Evolutionary conservation across 176 grass and related monocot genomes (phyloP).

Genomic region (Aegilops speltoides): DNA sequence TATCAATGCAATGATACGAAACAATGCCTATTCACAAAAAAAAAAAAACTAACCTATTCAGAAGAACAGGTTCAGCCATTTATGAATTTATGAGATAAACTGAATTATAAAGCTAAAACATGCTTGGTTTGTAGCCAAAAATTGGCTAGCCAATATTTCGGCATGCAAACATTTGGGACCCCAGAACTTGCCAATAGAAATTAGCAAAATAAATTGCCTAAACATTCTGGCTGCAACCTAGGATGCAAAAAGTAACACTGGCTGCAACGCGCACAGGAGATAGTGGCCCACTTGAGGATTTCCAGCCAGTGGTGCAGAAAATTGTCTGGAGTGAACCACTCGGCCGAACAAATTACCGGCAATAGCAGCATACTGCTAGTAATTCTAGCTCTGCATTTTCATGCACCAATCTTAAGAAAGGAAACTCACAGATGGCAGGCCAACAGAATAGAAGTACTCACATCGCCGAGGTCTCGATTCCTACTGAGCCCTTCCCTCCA

Average conservation of each 20-base stretch:
- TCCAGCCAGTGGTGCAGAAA: background rate
- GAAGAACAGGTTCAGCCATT: background rate
- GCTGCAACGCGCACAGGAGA: background rate
- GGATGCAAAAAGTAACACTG: background rate
- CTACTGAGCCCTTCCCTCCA: slow-evolving; percentile 56
- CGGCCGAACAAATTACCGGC: background rate
- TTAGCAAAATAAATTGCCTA: background rate
- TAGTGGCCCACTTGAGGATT: background rate
- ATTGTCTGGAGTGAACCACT: background rate
- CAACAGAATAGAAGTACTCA: slow-evolving; percentile 20
- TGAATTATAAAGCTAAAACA: background rate
- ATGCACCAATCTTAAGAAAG: background rate
- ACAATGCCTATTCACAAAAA: no score
- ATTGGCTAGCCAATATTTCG: background rate
- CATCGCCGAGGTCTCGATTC: slow-evolving; percentile 58
- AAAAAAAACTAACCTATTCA: no score
- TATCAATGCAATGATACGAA: no score
- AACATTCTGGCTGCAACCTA: background rate
- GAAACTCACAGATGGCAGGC: background rate
- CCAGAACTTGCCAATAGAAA: background rate
- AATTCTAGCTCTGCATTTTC: slow-evolving; percentile 24
- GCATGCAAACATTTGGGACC: background rate
- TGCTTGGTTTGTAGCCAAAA: background rate
- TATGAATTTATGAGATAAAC: background rate
- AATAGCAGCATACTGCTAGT: background rate